Evolutionary conservation across 2,329 filamentous ascomycete genomes (phyloP).

Genomic region (Pestalotiopsis sp.): DNA sequence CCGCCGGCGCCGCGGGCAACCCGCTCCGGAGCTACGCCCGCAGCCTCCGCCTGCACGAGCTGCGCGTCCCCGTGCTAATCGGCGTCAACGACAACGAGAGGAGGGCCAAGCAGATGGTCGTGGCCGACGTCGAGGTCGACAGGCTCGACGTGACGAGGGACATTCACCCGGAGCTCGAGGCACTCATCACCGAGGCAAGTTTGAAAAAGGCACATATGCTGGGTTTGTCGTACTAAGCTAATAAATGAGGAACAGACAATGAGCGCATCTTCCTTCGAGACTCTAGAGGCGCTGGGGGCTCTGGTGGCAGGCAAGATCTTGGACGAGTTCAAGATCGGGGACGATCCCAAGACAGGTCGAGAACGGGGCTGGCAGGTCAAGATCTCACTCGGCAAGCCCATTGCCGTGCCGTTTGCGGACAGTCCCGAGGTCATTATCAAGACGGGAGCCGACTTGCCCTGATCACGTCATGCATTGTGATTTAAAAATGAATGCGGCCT

Average conservation of each 20-base stretch:
- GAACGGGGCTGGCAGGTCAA: constrained; percentile 55
- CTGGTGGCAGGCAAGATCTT: constrained; percentile 50
- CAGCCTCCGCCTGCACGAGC: constrained; percentile 53
- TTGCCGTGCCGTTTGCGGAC: constrained; percentile 73
- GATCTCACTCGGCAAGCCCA: constrained; percentile 71
- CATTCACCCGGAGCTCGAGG: constrained; percentile 58
- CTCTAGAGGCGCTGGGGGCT: constrained; percentile 62
- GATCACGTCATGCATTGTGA: constrained; percentile 18
- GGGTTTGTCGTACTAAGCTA: neutral
- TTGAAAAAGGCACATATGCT: neutral
- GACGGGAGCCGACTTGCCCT: constrained; percentile 28
- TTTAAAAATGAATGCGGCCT: neutral
- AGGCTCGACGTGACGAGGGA: constrained; percentile 48
- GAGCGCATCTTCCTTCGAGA: constrained; percentile 61
- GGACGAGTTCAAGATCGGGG: constrained; percentile 38
- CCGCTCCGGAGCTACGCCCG: constrained; percentile 31
- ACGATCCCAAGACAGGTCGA: constrained; percentile 35
- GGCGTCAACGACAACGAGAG: constrained; percentile 76
- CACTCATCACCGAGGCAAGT: constrained; percentile 62
- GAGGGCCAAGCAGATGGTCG: constrained; percentile 65
- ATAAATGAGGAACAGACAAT: constrained; percentile 44
- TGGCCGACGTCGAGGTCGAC: constrained; percentile 66
- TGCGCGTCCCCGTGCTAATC: constrained; percentile 69
- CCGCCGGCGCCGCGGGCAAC: constrained; percentile 23
- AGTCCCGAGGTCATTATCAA: constrained; percentile 68